phyloP scores from a whole-genome alignment of 139 green algal genomes.

The Tetradesmus lagerheimii region DNA sequence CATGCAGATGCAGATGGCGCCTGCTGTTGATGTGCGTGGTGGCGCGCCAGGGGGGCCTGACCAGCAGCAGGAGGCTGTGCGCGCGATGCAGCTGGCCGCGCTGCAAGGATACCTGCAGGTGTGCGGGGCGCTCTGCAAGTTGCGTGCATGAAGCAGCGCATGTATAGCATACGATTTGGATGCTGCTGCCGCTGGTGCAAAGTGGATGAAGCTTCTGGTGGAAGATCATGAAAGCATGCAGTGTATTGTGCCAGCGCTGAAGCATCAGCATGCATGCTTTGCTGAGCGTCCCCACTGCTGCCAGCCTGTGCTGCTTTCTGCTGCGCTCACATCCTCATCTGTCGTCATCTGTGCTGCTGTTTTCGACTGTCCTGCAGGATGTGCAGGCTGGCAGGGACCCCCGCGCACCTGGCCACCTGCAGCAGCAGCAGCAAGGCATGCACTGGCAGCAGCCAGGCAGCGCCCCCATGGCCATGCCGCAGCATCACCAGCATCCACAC shows the following conservation, averaged over 20 bases:
- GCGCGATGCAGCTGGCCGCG: background rate
- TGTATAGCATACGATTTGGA: no score
- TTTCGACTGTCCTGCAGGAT: background rate
- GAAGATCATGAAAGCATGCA: no score
- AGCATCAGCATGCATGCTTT: no score
- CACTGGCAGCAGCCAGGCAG: background rate
- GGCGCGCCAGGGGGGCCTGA: background rate
- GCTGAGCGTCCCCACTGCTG: background rate
- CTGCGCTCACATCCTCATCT: no score
- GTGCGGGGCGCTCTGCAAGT: no score
- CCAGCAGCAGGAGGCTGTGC: background rate
- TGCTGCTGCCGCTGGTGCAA: no score
- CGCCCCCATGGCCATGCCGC: background rate
- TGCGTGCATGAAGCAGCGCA: no score
- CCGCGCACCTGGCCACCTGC: no score
- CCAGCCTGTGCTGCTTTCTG: background rate
- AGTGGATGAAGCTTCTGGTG: no score
- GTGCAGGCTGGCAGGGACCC: background rate
- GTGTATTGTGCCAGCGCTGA: no score
- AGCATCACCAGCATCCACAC: background rate
- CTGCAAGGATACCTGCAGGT: background rate
- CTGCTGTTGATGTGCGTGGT: background rate
- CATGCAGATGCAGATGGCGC: background rate
- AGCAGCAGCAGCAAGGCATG: conserved; percentile 1
- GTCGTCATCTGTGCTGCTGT: background rate